Conservation (phyloP, 1,139 yeast genomes). For the Torulaspora pretoriensis region DNA sequence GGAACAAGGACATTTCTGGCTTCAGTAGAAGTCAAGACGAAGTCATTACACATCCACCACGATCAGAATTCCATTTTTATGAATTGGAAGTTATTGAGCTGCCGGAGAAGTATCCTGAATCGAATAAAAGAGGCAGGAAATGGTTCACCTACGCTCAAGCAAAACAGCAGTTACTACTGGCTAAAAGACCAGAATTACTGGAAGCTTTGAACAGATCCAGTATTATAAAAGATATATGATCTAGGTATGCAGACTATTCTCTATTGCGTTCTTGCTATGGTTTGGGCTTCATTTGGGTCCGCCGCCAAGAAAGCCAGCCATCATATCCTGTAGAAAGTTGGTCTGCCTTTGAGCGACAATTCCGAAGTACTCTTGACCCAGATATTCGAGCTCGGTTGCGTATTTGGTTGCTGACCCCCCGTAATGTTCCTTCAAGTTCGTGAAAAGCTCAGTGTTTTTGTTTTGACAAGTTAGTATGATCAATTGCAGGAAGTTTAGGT, state of each 20-base stretch:
- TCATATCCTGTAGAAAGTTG: conserved; percentile 75
- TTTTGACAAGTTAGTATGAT: conserved; percentile 60
- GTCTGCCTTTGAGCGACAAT: conserved; percentile 53
- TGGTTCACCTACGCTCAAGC: conserved; percentile 82
- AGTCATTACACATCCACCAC: conserved; percentile 44
- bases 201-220: conserved; percentile 52
- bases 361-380: conserved; percentile 57
- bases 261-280: background rate
- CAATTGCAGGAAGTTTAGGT: conserved; percentile 68
- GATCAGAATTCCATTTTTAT: conserved; percentile 79
- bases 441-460: conserved; percentile 47
- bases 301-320: conserved; percentile 69
- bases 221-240: conserved; percentile 19
- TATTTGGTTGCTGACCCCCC: conserved; percentile 38
- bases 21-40: conserved; percentile 23
- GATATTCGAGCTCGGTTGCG: conserved; percentile 44
- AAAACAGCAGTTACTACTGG: conserved; percentile 51
- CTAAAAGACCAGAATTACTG: conserved; percentile 65
- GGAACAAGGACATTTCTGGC: conserved; percentile 38
- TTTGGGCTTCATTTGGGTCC: conserved; percentile 10
- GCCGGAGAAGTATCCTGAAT: conserved; percentile 73
- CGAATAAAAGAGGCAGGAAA: conserved; percentile 51
- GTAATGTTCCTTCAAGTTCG: conserved; percentile 53
- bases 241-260: conserved; percentile 6
- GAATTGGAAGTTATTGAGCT: conserved; percentile 62